Percentiles rank a stretch among this genome's conserved stretches.
Evolutionary conservation across 2,329 filamentous ascomycete species (phyloP).

Genomic region (Trichoderma breve): DNA sequence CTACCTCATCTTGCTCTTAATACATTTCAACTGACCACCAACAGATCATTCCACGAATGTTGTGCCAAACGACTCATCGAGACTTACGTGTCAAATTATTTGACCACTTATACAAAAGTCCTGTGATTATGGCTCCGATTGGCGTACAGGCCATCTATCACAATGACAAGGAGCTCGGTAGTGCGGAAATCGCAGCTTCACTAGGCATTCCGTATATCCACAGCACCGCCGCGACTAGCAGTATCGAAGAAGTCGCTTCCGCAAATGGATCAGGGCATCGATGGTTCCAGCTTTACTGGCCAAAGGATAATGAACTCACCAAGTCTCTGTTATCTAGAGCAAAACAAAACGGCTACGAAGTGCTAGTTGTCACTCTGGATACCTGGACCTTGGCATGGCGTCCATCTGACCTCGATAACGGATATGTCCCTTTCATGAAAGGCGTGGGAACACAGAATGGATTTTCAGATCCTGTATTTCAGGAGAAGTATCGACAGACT

Average conservation of each 20-base stretch:
- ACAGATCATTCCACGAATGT: neutral
- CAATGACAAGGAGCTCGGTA: neutral
- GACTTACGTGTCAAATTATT: neutral
- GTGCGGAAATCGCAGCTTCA: neutral
- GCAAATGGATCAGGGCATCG: neutral
- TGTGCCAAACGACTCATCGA: neutral
- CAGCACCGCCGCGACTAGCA: neutral
- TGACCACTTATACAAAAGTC: neutral
- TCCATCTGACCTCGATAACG: neutral
- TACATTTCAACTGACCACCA: neutral
- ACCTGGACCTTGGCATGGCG: neutral
- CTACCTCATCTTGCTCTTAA: rapidly evolving
- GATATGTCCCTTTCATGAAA: neutral
- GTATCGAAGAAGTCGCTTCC: neutral
- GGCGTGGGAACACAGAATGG: neutral
- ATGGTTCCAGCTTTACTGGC: neutral
- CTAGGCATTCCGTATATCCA: neutral
- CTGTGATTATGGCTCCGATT: neutral
- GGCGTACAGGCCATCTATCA: neutral
- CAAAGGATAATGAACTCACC: neutral
- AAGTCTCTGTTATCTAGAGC: neutral
- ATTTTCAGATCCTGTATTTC: neutral
- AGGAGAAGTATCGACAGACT: neutral
- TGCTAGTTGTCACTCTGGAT: neutral
- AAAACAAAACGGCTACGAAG: neutral